Conservation (phyloP, 768 basidiomycete species). For the Boletus fagicola region DNA sequence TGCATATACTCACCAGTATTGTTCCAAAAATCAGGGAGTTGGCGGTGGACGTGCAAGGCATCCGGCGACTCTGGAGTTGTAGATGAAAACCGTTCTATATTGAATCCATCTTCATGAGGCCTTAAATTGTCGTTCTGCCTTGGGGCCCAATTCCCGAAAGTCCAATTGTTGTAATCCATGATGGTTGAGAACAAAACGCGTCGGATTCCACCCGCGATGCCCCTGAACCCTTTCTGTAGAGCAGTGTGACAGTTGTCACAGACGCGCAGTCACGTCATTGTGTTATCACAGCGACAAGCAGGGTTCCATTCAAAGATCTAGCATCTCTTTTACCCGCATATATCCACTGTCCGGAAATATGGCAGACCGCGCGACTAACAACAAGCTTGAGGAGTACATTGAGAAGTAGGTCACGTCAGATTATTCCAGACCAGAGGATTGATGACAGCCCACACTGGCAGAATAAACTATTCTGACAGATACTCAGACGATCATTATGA, state of each 20-base stretch:
- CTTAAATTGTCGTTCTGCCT: not conserved
- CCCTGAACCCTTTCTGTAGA: not conserved
- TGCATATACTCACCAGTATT: conserved; percentile 31
- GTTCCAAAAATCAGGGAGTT: conserved; percentile 8
- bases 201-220: not conserved
- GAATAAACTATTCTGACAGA: conserved; percentile 88
- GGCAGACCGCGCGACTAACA: conserved; percentile 40
- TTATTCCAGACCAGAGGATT: conserved; percentile 17
- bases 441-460: conserved; percentile 34
- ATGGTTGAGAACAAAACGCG: conserved; percentile 9
- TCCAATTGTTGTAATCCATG: conserved; percentile 17
- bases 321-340: conserved; percentile 9
- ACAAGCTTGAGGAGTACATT: conserved; percentile 71
- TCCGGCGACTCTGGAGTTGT: conserved; percentile 7
- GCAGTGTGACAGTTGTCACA: conserved; percentile 26
- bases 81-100: conserved; percentile 4
- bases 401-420: conserved; percentile 56
- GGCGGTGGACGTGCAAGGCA: conserved; percentile 3
- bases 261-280: conserved; percentile 28
- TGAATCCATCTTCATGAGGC: not conserved
- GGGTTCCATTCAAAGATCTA: not conserved
- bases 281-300: too few relatives aligned
- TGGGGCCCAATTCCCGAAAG: not conserved
- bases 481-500: conserved; percentile 92
- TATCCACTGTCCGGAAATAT: conserved; percentile 14